Conservation (phyloP, 768 basidiomycete genomes). For the Leccinum ochraceum region DNA sequence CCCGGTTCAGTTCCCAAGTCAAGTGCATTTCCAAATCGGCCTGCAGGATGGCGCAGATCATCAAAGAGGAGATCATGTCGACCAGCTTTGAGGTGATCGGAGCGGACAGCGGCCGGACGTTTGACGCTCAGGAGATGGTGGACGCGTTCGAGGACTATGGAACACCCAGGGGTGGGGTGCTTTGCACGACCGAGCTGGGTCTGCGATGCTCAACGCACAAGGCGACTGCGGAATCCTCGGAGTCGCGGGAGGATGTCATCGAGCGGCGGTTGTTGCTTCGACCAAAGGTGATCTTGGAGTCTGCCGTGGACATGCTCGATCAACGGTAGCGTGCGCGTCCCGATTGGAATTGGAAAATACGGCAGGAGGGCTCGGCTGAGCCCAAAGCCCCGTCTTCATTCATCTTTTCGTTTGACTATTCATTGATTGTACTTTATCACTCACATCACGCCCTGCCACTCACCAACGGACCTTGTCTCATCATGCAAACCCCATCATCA, state of each 20-base stretch:
- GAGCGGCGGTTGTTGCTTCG: conserved; percentile 62
- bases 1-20: conserved; percentile 59
- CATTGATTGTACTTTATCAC: background rate
- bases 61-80: conserved; percentile 74
- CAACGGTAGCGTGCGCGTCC: conserved; percentile 25
- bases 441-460: background rate
- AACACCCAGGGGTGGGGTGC: conserved; percentile 48
- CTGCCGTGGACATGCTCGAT: conserved; percentile 55
- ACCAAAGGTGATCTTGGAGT: conserved; percentile 79
- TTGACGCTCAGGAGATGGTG: conserved; percentile 52
- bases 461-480: background rate
- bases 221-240: conserved; percentile 17
- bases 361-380: background rate
- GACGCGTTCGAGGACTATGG: conserved; percentile 67
- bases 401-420: background rate
- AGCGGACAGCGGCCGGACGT: conserved; percentile 53
- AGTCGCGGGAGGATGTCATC: conserved; percentile 42
- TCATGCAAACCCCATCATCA: background rate
- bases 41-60: conserved; percentile 60
- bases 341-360: background rate
- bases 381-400: background rate
- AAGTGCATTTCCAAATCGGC: conserved; percentile 66
- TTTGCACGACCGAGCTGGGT: conserved; percentile 74
- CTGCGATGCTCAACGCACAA: conserved; percentile 62
- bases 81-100: conserved; percentile 72